Conservation (phyloP, 805 yeast species). For the Yarrowia phangngaensis region DNA sequence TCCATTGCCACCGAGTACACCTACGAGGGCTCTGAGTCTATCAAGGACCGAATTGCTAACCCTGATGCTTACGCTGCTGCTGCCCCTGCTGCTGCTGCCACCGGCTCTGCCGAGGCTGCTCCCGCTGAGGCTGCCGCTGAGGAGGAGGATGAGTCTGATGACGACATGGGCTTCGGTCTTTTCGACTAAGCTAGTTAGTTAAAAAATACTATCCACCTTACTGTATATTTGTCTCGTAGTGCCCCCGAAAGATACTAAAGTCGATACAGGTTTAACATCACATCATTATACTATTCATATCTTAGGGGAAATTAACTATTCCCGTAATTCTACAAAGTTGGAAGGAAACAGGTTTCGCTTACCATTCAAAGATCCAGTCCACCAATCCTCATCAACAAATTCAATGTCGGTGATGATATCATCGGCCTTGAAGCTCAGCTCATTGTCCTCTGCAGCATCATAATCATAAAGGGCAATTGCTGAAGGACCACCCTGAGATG, state of each 20-base stretch:
- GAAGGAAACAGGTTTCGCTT: conserved; percentile 86
- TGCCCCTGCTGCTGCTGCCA: conserved; percentile 94
- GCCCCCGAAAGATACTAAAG: no score
- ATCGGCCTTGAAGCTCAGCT: conserved; percentile 77
- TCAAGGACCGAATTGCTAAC: conserved; percentile 99
- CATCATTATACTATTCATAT: conserved; percentile 19
- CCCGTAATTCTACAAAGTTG: conserved; percentile 58
- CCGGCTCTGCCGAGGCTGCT: conserved; percentile 54
- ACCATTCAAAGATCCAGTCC: conserved; percentile 83
- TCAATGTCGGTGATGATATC: conserved; percentile 79
- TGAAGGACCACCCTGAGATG: conserved; percentile 39
- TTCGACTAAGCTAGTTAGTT: conserved; percentile 66
- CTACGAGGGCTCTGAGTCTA: conserved; percentile 97
- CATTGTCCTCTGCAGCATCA: conserved; percentile 91
- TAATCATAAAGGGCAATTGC: conserved; percentile 75
- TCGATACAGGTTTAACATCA: no score
- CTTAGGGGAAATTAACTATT: conserved; percentile 20
- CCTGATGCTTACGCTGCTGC: conserved; percentile 99
- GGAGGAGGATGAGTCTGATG: conserved; percentile 59
- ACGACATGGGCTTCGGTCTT: conserved; percentile 95
- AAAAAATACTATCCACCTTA: no score
- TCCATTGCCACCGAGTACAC: conserved; percentile 98
- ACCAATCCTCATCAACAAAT: conserved; percentile 93
- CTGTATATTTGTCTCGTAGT: no score
- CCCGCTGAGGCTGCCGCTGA: conserved; percentile 70